Evolutionary conservation across 345 rosid species (phyloP), one percentile per base, ranked within the genome.

Genomic region (Murraya koenigii): DNA sequence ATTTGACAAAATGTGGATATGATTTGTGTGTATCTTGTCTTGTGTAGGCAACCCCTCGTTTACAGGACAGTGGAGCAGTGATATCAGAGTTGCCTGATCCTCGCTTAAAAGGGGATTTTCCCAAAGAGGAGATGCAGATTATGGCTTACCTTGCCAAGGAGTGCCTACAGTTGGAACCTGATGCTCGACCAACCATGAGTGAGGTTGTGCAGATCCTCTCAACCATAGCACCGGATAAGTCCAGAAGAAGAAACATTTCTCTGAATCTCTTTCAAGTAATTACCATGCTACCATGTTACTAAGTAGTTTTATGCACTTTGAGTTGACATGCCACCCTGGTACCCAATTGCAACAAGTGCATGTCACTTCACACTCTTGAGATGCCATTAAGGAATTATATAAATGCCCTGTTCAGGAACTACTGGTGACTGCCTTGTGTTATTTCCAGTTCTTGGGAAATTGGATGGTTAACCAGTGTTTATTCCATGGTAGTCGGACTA

Each of bases 131-230:
- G 78, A 86, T 96, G 89, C 95, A 90, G 75, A 89, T 94, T 80
- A 88, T 94, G 94, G 99, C 99, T 66, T 96, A 92, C 80, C 89
- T 96, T 36, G 95, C 98, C 64, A 96, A 89, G 87, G 98, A 96
- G 77, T 96, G 99, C 86, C 82, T 96, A 85, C 86, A 89, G 76
- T 76, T 91, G 82, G 98, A 94, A 77, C 98, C 99, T 41, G 98
- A 96, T 72, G 85, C 91, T 76, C 88, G 98, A 36, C 99, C 99
- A 71, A 91, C 95, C 78, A 96, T 96, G 99, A 87, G 92, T 70
- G 99, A 96, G 82, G 94, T 94, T 83, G 99, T 92, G 79, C 98
- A 96, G 80, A 96, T 94, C 84, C 97, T 96, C 77, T 92, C 97
- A 33, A 91, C 97, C 25, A 90, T 96, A 23, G 83, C 87, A 79